Percentiles rank a stretch among this genome's conserved stretches.
These are phyloP conservation scores for Vigna hirtella DNA, from an alignment of 306 rosid species.

Conservation along the genomic window DNA sequence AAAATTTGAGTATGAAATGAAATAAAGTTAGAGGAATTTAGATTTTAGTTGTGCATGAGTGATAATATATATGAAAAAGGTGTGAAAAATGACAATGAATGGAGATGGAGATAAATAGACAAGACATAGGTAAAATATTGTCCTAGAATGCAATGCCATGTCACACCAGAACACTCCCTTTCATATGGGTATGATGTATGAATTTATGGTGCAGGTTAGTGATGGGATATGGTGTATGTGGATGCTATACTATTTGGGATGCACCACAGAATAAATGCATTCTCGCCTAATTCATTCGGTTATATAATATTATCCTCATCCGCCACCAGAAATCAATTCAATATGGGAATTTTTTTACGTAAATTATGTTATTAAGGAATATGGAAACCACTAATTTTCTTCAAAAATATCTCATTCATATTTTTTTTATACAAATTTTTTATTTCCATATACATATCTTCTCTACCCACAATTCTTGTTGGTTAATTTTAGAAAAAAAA, in stretches of 20 bases:
- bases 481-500: too few species aligned
- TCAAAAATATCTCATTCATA: too few species aligned
- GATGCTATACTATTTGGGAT: background rate
- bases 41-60: background rate
- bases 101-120: constrained; percentile 11
- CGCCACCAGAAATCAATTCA: background rate
- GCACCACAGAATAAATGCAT: constrained; percentile 28
- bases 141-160: constrained; percentile 8
- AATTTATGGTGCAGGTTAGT: constrained; percentile 30
- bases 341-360: too few species aligned
- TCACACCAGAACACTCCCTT: background rate
- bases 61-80: background rate
- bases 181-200: constrained; percentile 16
- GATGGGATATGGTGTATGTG: constrained; percentile 39
- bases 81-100: background rate
- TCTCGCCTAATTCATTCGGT: background rate
- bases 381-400: too few species aligned
- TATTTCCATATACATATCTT: too few species aligned
- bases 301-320: background rate
- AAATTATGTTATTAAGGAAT: too few species aligned
- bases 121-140: constrained; percentile 16
- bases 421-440: too few species aligned
- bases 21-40: background rate
- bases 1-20: background rate
- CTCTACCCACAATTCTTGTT: too few species aligned